Evolutionary conservation across 202 grass and related monocot species (phyloP), one percentile per base, ranked within the genome.

Genomic region (Hordeum pubiflorum): DNA sequence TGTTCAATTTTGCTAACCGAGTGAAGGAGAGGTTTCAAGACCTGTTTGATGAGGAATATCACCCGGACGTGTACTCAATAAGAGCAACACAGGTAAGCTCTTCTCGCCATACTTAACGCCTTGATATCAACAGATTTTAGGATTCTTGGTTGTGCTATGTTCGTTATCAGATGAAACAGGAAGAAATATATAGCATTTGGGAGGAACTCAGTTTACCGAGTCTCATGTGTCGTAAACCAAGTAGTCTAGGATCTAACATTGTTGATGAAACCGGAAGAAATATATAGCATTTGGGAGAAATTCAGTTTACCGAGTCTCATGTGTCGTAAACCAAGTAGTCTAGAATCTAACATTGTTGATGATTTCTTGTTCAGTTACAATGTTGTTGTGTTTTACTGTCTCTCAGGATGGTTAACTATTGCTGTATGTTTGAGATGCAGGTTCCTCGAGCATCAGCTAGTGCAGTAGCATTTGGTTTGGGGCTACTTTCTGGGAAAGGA

Each of bases 361-460:
- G 17, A 61, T 73, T 46, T 73, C 5, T 8, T n/a, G 12, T 65
- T 32, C 13, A 34, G 10, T 8, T 63, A 26, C 13, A 23, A 44
- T 70, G 21, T 71, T 39, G 3, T 71, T 80, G 54, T 34, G 31
- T 75, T 71, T 21, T 68, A 60, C 40, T 61, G 31, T 23, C 22
- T 14, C 29, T 1, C 32, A 38, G 31, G 18, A 10, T 21, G 6
- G 20, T 58, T 80, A 78, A 67, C 13, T 63, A 56, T 55, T 81
- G 33, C 10, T 62, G 32, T 78, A n/a, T 79, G 37, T 79, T 60
- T 76, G 73, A 39, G 52, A 67, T 87, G 62, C 75, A 99, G 96
- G 92, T 99, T 84, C 87, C 92, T 84, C 87, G 96, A 77, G 92
- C 96, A 72, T 92, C 96, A 82, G 96, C 92, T 83, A 99, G 96